These are phyloP conservation scores for Gymnopus androsaceus DNA, from an alignment of 1,284 basidiomycete genomes.

Conservation along the genomic window DNA sequence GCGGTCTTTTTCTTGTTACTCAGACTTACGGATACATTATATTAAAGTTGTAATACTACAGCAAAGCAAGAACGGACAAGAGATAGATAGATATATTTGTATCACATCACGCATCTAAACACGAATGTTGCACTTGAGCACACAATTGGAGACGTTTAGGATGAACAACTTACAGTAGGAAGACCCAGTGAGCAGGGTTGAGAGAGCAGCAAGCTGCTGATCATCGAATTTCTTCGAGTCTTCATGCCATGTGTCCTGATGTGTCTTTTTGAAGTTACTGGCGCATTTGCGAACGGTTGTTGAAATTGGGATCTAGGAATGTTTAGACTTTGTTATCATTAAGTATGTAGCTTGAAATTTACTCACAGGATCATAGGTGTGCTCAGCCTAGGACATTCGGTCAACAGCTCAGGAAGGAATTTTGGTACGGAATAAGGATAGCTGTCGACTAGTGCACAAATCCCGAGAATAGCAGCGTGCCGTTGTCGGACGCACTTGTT, in stretches of 20 bases:
- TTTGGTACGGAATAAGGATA: conserved; percentile 85
- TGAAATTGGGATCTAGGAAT: conserved; percentile 64
- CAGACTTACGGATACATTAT: neutral
- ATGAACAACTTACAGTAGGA: conserved; percentile 61
- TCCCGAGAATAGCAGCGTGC: conserved; percentile 79
- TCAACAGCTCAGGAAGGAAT: conserved; percentile 80
- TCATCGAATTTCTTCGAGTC: conserved; percentile 76
- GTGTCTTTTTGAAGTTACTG: conserved; percentile 74
- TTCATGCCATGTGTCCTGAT: conserved; percentile 85
- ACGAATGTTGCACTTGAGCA: neutral
- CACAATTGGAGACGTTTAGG: neutral
- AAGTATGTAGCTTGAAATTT: conserved; percentile 9
- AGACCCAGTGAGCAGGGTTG: conserved; percentile 71
- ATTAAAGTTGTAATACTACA: too few relatives aligned
- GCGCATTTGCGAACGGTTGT: conserved; percentile 74
- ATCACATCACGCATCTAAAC: conserved; percentile 13
- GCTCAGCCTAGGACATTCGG: conserved; percentile 73
- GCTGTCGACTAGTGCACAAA: conserved; percentile 78
- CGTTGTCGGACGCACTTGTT: conserved; percentile 66
- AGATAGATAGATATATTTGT: neutral
- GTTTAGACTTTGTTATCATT: neutral
- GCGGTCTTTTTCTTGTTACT: neutral
- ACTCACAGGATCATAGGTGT: conserved; percentile 76
- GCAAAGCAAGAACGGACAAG: neutral
- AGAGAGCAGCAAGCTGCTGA: conserved; percentile 69